Conservation (phyloP, 148 eudicot genomes). For the Limonium bicolor region DNA sequence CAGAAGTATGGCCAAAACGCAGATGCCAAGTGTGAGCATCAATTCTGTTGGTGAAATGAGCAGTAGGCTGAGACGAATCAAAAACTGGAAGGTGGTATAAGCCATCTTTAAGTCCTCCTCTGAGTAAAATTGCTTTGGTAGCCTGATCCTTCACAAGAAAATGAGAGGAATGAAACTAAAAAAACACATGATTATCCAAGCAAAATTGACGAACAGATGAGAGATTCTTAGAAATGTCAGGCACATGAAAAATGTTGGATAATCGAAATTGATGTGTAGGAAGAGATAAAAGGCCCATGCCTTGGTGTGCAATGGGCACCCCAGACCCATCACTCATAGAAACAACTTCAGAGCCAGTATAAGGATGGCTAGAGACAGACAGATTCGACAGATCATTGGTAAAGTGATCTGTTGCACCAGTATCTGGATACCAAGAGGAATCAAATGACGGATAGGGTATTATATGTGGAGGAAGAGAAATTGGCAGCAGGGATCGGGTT, state of each 20-base stretch:
- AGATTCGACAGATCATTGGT: neutral
- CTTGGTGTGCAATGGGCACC: neutral
- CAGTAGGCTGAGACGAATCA: neutral
- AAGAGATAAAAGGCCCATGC: neutral
- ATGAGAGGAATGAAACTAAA: neutral
- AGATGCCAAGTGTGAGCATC: neutral
- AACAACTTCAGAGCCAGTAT: neutral
- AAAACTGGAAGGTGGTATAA: neutral
- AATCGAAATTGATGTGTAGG: neutral
- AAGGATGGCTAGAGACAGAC: too few relatives aligned
- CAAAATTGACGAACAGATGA: neutral
- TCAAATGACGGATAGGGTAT: too few relatives aligned
- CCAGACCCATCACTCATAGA: neutral
- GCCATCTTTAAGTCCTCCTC: neutral
- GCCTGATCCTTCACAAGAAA: neutral
- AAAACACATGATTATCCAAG: neutral
- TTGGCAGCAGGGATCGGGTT: too few relatives aligned
- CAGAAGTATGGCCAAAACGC: neutral
- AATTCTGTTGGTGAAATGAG: neutral
- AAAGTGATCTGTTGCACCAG: neutral
- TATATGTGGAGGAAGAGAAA: too few relatives aligned
- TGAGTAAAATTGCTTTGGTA: neutral
- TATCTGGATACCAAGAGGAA: neutral
- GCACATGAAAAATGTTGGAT: neutral
- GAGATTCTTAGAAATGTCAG: neutral